Percentiles rank a stretch among this genome's conserved stretches.
Conservation (phyloP, 139 green algal species). For the Chlamydomonas sp. region DNA sequence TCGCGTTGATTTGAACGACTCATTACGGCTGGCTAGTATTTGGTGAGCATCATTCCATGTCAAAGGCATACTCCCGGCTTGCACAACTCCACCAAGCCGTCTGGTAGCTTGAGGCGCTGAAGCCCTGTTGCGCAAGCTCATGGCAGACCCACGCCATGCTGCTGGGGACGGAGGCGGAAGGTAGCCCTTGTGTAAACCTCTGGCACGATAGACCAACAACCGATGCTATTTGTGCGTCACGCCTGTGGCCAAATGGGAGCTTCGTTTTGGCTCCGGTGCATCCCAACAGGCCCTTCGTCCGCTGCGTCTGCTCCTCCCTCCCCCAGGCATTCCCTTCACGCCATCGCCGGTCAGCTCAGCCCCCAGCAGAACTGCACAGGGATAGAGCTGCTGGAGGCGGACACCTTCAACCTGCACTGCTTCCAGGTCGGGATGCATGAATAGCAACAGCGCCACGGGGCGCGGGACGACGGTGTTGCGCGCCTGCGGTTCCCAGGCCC, state of each 20-base stretch:
- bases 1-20: slow-evolving; percentile 83
- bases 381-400: slow-evolving; percentile 90
- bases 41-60: slow-evolving; percentile 48
- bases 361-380: slow-evolving; percentile 80
- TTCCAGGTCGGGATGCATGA: slow-evolving; percentile 59
- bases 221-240: too few species aligned
- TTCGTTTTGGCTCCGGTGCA: not conserved
- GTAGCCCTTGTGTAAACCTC: too few species aligned
- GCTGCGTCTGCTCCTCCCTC: not conserved
- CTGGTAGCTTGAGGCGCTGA: too few species aligned
- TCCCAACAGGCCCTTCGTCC: not conserved
- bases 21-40: slow-evolving; percentile 79
- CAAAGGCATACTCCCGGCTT: not conserved
- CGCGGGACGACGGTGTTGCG: too few species aligned
- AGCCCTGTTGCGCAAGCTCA: too few species aligned
- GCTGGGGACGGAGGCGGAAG: too few species aligned
- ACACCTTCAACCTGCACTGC: slow-evolving; percentile 96
- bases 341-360: slow-evolving; percentile 90
- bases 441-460: too few species aligned
- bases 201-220: too few species aligned
- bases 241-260: too few species aligned
- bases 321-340: slow-evolving; percentile 86
- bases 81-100: not conserved
- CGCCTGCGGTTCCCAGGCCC: not conserved
- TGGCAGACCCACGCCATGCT: too few species aligned